Conservation (phyloP, 371 early-diverging fungal species). For the Lichtheimia corymbifera region DNA sequence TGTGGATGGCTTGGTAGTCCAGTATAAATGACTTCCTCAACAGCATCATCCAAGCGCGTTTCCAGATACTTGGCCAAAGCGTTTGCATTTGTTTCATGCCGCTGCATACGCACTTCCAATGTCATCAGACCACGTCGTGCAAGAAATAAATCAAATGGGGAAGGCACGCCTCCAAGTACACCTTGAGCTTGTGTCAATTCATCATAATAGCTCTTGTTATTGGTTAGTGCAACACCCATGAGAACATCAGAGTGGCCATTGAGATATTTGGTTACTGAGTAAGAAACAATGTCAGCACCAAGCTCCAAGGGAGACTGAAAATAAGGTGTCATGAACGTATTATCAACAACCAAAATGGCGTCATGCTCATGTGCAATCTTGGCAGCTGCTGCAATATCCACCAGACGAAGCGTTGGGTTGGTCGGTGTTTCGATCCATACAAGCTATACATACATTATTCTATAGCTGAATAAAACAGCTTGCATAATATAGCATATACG, state of each 20-base stretch:
- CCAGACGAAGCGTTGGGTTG: conserved; percentile 64
- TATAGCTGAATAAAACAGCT: background rate
- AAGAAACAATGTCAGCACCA: conserved; percentile 82
- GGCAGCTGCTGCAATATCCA: conserved; percentile 66
- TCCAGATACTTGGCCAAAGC: conserved; percentile 7
- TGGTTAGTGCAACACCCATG: conserved; percentile 45
- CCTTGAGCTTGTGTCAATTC: conserved; percentile 34
- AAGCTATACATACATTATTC: conserved; percentile 23
- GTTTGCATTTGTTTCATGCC: conserved; percentile 8
- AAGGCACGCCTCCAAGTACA: conserved; percentile 45
- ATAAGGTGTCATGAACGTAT: conserved; percentile 81
- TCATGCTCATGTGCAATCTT: conserved; percentile 56
- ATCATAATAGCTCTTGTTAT: conserved; percentile 18
- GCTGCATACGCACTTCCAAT: conserved; percentile 21
- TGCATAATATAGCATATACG: background rate
- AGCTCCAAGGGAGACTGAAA: conserved; percentile 62
- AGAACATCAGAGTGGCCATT: conserved; percentile 79
- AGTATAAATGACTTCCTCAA: conserved; percentile 11
- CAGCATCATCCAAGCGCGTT: background rate
- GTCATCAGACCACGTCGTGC: conserved; percentile 35
- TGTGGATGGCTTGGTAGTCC: conserved; percentile 13
- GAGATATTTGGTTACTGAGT: conserved; percentile 81
- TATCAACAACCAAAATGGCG: conserved; percentile 72
- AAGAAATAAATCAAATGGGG: conserved; percentile 53
- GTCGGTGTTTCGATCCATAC: conserved; percentile 83